Base-by-base conservation (phyloP, 2,329 filamentous ascomycete genomes). In the Keithomyces neogunnii region DNA sequence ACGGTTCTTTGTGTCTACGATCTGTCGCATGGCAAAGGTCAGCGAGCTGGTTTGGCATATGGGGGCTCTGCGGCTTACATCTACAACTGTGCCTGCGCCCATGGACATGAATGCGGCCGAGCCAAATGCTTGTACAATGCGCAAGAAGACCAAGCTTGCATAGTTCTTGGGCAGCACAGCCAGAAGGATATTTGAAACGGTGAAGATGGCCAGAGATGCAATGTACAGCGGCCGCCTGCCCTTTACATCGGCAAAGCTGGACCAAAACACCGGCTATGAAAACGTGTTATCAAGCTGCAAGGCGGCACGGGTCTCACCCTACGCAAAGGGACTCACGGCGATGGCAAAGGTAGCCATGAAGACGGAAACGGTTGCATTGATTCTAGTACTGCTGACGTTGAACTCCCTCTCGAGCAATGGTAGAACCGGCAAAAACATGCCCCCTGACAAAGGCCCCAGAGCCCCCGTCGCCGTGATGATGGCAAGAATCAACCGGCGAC, bases 291-390 rank as follows among this genome's bases (percentile, higher is more conserved):
- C 30, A 42, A n/a, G 29, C 45, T 39, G n/a, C 45, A 5, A 35
- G 33, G 6, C 10, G 36, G 8, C 9, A 11, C 13, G 36, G 36
- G 5, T 5, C 35, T 28, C 11, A 19, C 1, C 19, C 19, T 19
- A 4, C 35, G 28, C 39, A 2, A 38, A 10, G 9, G 11, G 3
- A 59, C 63, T 54, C 49, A 66, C 63, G 7, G 65, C 65, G 13
- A 74, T 48, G 13, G 70, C 71, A 51, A 73, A 74, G 1, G 71
- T 64, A 8, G 66, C 61, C 69, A 71, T 72, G 56, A 72, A 74
- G 3, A 73, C 65, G 1, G 68, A 66, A n/a, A 74, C 69, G 0
- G 72, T 72, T 3, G 64, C 69, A 55, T 73, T 73, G 38, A 73
- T 67, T 2, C 59, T 63, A 5, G 66, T 65, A 30, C 59, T 57